A percentile compares a stretch with the other conserved stretches of the same genome.
phyloP scores from a whole-genome alignment of 331 rosid genomes.

The Rosa hybrid region DNA sequence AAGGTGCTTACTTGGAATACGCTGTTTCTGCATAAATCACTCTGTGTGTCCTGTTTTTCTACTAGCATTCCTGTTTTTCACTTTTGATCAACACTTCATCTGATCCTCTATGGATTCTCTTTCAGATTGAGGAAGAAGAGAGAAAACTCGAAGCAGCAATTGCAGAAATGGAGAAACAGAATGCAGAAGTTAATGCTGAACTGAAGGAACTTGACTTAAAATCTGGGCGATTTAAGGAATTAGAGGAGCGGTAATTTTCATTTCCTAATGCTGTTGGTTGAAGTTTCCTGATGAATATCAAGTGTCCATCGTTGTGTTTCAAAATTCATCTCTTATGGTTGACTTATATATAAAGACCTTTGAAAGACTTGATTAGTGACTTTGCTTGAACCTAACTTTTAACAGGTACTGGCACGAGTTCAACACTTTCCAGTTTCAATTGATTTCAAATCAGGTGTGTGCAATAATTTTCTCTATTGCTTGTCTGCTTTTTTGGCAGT shows the following conservation, averaged over 20 bases:
- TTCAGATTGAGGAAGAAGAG: slow-evolving; percentile 90
- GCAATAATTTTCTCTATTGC: neutral
- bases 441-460: slow-evolving; percentile 85
- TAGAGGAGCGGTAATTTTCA: slow-evolving; percentile 80
- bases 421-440: slow-evolving; percentile 93
- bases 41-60: neutral
- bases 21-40: slow-evolving; percentile 14
- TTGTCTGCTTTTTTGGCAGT: slow-evolving; percentile 7
- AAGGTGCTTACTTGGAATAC: slow-evolving; percentile 50
- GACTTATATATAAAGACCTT: neutral
- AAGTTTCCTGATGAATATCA: neutral
- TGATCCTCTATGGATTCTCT: slow-evolving; percentile 34
- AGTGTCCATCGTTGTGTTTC: neutral
- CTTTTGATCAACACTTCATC: slow-evolving; percentile 10
- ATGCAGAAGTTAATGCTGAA: slow-evolving; percentile 74
- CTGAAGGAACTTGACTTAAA: slow-evolving; percentile 78
- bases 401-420: slow-evolving; percentile 96
- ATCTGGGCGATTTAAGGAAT: slow-evolving; percentile 72
- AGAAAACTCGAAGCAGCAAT: slow-evolving; percentile 87
- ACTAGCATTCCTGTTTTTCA: neutral
- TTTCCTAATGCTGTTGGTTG: slow-evolving; percentile 19
- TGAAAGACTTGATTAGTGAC: neutral
- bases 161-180: slow-evolving; percentile 77
- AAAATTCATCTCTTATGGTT: neutral
- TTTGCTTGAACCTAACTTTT: slow-evolving; percentile 29